Evolutionary conservation across 2,329 filamentous ascomycete species (phyloP).

Genomic region (Fusarium nisikadoi): DNA sequence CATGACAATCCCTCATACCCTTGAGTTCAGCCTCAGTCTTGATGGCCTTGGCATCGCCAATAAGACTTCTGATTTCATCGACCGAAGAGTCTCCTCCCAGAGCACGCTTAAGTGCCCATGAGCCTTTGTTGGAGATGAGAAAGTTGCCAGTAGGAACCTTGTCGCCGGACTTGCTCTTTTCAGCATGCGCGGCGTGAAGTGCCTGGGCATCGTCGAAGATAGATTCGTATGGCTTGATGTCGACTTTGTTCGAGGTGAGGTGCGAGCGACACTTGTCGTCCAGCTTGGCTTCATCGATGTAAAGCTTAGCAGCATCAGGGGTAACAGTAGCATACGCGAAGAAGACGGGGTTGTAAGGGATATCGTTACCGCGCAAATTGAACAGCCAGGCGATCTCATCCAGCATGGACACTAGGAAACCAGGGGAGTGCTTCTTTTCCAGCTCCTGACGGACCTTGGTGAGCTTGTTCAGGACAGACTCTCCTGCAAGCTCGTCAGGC

Average conservation of each 20-base stretch:
- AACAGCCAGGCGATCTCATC: slow-evolving; percentile 99
- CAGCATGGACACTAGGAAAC: slow-evolving; percentile 92
- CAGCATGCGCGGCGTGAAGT: slow-evolving; percentile 58
- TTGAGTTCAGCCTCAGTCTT: slow-evolving; percentile 92
- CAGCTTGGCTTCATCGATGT: slow-evolving; percentile 84
- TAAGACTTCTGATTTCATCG: slow-evolving; percentile 86
- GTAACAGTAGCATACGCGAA: slow-evolving; percentile 96
- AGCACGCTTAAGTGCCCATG: slow-evolving; percentile 89
- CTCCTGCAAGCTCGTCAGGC: slow-evolving; percentile 79
- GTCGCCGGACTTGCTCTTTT: slow-evolving; percentile 49
- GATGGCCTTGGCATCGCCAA: slow-evolving; percentile 90
- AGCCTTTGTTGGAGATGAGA: slow-evolving; percentile 86
- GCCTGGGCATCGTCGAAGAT: slow-evolving; percentile 83
- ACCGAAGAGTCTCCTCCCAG: slow-evolving; percentile 87
- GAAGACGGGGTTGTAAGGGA: slow-evolving; percentile 98
- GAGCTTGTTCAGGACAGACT: slow-evolving; percentile 84
- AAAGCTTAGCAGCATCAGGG: slow-evolving; percentile 78
- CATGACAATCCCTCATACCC: slow-evolving; percentile 93
- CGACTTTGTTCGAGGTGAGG: slow-evolving; percentile 74
- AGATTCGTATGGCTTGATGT: slow-evolving; percentile 81
- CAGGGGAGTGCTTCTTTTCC: slow-evolving; percentile 86
- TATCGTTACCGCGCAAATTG: slow-evolving; percentile 93
- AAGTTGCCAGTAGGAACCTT: slow-evolving; percentile 69
- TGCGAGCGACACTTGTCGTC: slow-evolving; percentile 74
- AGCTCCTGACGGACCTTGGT: slow-evolving; percentile 89